Evolutionary conservation across 2,329 filamentous ascomycete genomes (phyloP).

Genomic region (Phyllosticta capitalensis): DNA sequence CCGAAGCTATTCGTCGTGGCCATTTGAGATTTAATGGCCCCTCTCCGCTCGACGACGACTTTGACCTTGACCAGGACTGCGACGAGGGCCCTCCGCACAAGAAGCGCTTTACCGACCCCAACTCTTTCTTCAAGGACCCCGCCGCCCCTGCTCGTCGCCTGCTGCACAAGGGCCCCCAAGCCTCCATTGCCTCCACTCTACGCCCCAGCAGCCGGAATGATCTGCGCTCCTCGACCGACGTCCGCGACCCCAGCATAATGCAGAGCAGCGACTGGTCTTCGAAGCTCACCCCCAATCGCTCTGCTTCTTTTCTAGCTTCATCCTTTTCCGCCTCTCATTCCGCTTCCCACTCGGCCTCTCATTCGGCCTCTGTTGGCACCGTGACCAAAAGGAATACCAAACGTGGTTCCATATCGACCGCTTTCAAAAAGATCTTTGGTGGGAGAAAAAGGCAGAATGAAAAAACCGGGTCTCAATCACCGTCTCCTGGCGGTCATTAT

Average conservation of each 20-base stretch:
- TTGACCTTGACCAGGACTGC: constrained; percentile 4
- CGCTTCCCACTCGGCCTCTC: constrained; percentile 22
- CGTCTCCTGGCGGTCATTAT: constrained; percentile 12
- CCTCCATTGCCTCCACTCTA: background rate
- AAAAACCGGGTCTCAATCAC: constrained; percentile 7
- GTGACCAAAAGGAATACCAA: constrained; percentile 18
- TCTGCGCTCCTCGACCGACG: constrained; percentile 17
- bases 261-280: constrained; percentile 13
- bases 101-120: constrained; percentile 9
- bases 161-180: constrained; percentile 6
- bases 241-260: constrained; percentile 18
- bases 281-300: background rate
- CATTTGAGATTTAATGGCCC: constrained; percentile 30
- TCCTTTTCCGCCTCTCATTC: constrained; percentile 17
- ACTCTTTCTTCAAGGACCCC: background rate
- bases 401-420: constrained; percentile 27
- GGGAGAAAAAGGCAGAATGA: constrained; percentile 21
- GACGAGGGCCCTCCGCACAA: constrained; percentile 10
- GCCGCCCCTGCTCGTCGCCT: background rate
- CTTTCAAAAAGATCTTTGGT: constrained; percentile 31
- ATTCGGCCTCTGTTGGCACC: constrained; percentile 19
- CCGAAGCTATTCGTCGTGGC: constrained; percentile 29
- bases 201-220: constrained; percentile 5
- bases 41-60: constrained; percentile 16
- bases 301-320: constrained; percentile 6